These are phyloP conservation scores for Lupinus albus DNA, from an alignment of 306 rosid species.

Conservation along the genomic window DNA sequence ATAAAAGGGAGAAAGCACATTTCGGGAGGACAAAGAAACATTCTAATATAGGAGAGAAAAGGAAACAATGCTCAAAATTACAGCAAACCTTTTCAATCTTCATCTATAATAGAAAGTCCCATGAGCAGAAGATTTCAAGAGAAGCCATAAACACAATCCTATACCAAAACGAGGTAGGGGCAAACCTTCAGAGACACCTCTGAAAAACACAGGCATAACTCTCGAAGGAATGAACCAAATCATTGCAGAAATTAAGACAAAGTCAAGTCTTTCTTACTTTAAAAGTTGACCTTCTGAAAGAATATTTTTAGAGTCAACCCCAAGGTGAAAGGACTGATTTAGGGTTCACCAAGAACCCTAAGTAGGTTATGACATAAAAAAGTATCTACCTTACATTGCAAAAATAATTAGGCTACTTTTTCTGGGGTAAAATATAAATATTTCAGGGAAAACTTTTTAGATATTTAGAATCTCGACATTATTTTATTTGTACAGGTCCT, in stretches of 20 bases:
- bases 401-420: neutral
- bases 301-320: neutral
- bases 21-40: neutral
- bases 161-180: too few relatives aligned
- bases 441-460: neutral
- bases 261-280: neutral
- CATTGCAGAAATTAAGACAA: neutral
- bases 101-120: slow-evolving; percentile 15
- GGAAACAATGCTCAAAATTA: neutral
- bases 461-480: neutral
- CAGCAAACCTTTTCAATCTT: slow-evolving; percentile 16
- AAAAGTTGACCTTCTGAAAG: neutral
- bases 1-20: slow-evolving; percentile 1
- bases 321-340: neutral
- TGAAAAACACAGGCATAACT: neutral
- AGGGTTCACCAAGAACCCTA: neutral
- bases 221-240: neutral
- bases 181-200: too few relatives aligned
- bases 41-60: neutral
- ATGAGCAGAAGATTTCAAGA: neutral
- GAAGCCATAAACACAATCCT: slow-evolving; percentile 1
- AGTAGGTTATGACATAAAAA: neutral
- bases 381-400: neutral
- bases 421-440: neutral
- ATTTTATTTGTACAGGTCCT: neutral